Conservation (phyloP, 768 basidiomycete genomes). For the Phanerochaete carnosa region DNA sequence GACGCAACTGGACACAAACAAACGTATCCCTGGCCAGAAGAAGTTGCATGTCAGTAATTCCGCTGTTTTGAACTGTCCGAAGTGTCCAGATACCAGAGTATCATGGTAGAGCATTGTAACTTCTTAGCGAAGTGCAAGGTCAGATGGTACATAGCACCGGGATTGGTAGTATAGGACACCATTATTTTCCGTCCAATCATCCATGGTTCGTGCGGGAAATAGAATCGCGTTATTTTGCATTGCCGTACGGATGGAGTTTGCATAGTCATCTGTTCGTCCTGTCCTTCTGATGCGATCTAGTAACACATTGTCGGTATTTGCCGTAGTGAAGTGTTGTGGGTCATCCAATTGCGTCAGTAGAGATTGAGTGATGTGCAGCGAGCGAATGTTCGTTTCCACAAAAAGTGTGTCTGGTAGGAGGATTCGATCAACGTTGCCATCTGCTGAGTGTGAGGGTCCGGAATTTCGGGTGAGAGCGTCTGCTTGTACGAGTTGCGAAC, state of each 20-base stretch:
- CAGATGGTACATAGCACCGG: neutral
- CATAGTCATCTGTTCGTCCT: no score
- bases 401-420: slow-evolving; percentile 1
- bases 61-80: slow-evolving; percentile 22
- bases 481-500: neutral
- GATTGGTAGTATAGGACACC: neutral
- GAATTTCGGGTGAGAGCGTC: slow-evolving; percentile 8
- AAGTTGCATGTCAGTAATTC: slow-evolving; percentile 22
- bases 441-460: neutral
- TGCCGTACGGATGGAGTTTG: slow-evolving; percentile 11
- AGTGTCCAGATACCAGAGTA: slow-evolving; percentile 23
- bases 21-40: slow-evolving; percentile 27
- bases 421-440: neutral
- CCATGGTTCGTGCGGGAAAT: slow-evolving; percentile 6
- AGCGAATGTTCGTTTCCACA: neutral
- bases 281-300: no score
- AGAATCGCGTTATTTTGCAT: slow-evolving; percentile 19
- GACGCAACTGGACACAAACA: slow-evolving; percentile 21
- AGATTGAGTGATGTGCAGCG: neutral
- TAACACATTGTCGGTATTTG: neutral
- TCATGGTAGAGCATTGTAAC: slow-evolving; percentile 22
- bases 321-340: neutral
- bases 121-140: neutral
- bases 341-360: no score
- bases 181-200: neutral